Evolutionary conservation across 129 eudicot genomes (phyloP), one percentile per base, ranked within the genome.

Genomic region (Escallonia herrerae): DNA sequence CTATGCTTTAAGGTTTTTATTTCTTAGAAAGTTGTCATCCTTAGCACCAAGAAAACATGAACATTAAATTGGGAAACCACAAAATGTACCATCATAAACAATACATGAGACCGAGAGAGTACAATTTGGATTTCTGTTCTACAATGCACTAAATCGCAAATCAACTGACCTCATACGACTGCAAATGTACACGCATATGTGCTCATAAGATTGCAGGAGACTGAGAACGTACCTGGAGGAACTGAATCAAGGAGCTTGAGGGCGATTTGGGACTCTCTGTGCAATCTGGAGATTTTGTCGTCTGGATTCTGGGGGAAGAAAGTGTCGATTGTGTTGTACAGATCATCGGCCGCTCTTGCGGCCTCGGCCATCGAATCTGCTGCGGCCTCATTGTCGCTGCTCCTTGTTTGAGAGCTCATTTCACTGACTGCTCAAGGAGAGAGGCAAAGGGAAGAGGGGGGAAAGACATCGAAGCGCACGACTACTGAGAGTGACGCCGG

Each of bases 221-320:
- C 8, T 12, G 38, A 8, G 6, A 45, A 45, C 43, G 43, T 37
- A 90, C 99, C 99, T 38, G 83, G 83, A 61, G 96, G 87, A 53
- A 93, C 75, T n/a, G 88, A 80, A 72, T 89, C 96, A 72, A 93
- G 95, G 67, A 89, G 71, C 22, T 74, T 71, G 78, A 89, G 83
- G 66, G 95, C 90, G 72, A 79, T 69, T 68, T 77, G 65, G 72
- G 96, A 89, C 11, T 66, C 68, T 0, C 79, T 40, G 43, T 72
- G 77, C 69, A 93, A 65, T 70, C 76, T 77, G 48, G 74, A 43
- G 64, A 58, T 22, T 81, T 80, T 93, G 40, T 88, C 80, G 62
- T 73, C 77, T 46, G 84, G 83, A 68, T 88, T 69, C n/a, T 56
- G 40, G 8, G 96, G 85, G 60, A 83, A 93, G 54, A 67, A 93